Evolutionary conservation across 108 stramenopile genomes (phyloP), one percentile per base, ranked within the genome.

Genomic region (Schizochytrium sp.): DNA sequence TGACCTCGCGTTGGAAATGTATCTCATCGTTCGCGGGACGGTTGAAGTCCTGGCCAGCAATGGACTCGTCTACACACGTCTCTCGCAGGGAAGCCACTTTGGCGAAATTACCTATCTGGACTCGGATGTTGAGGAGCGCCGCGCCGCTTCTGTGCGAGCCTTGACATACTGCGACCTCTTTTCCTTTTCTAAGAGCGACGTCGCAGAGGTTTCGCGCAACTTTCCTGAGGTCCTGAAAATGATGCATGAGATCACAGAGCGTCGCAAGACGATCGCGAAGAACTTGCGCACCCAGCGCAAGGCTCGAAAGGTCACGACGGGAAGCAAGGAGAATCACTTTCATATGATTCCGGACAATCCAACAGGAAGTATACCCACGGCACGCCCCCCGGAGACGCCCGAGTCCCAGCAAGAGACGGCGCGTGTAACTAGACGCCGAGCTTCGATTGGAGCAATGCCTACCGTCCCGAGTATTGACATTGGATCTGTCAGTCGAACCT

Each of bases 271-370:
- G 10, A 23, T 83, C 16, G 76, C 76, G 1, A 83, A 83, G 51
- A 83, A 83, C n/a, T 45, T 83, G 8, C 76, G 76, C n/a, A 83
- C 76, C 14, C 76, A 83, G 51, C 45, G 51, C 23, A 83, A 83
- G 4, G 76, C 76, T 6, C 45, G 76, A 0, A 83, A 83, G 51
- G 76, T 83, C n/a, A 53, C 76, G 51, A 83, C 76, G 6, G 76
- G 76, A 6, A 83, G 45, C n/a, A 47, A 83, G 28, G 76, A 83
- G 48, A 83, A 83, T 53, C 51, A 53, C 48, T 83, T 83, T 23
- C 76, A 53, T 2, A 83, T 53, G 51, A 83, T 83, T 6, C 76
- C 76, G 6, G 76, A 83, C 25, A 83, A 83, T 23, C 76, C 76
- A 1, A 83, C 76, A 16, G 76, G 76, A 6, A 83, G 63, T 5